A percentile compares a stretch with the other conserved stretches of the same genome.
phyloP scores from a whole-genome alignment of 1,139 yeast genomes.

The Williopsis jadinii region DNA sequence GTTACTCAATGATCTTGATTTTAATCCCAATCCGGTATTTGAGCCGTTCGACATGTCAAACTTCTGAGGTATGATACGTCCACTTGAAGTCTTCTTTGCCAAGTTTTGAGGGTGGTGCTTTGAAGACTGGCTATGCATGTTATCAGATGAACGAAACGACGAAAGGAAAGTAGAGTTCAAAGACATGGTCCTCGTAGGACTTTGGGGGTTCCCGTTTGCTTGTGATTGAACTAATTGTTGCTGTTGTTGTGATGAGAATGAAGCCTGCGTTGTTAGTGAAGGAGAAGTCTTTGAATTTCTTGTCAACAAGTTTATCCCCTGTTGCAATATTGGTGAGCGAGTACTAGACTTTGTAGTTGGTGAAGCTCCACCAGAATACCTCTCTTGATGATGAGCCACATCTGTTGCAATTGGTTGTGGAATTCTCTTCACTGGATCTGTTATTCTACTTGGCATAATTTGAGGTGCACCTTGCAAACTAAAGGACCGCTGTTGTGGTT shows the following conservation, averaged over 20 bases:
- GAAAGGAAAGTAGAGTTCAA: conserved; percentile 27
- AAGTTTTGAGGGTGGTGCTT: conserved; percentile 17
- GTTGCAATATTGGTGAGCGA: conserved; percentile 23
- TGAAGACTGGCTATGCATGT: conserved; percentile 16
- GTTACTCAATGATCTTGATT: conserved; percentile 29
- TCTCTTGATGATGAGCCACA: conserved; percentile 15
- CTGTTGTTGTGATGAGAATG: conserved; percentile 5
- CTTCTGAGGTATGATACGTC: conserved; percentile 37
- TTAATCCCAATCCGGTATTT: conserved; percentile 28
- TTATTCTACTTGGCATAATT: conserved; percentile 2
- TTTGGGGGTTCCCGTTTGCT: conserved; percentile 9
- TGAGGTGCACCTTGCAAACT: conserved; percentile 1
- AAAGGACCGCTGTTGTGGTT: background rate
- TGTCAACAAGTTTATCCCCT: conserved; percentile 19
- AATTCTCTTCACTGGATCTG: background rate
- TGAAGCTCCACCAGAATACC: conserved; percentile 2
- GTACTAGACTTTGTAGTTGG: conserved; percentile 3
- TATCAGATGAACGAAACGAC: conserved; percentile 21
- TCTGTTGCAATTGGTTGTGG: conserved; percentile 20
- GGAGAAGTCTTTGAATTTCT: conserved; percentile 16
- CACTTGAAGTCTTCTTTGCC: conserved; percentile 30
- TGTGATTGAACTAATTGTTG: background rate
- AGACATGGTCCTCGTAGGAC: conserved; percentile 27
- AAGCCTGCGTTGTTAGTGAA: conserved; percentile 16
- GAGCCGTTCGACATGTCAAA: conserved; percentile 24